phyloP scores from a whole-genome alignment of 1,139 yeast genomes.

The Entelexis sorbosivorans region DNA sequence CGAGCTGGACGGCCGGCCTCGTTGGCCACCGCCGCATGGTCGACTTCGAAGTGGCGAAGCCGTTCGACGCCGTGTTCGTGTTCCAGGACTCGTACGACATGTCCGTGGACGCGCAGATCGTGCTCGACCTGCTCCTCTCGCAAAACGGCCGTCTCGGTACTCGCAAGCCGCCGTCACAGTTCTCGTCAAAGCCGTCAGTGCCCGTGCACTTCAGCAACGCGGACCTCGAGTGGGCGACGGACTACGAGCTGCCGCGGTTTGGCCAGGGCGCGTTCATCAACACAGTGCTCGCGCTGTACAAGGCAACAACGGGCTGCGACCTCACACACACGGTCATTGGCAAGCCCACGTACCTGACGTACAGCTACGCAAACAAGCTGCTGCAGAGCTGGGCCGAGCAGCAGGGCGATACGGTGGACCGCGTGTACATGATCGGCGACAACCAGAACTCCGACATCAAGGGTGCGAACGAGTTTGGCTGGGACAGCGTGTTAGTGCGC shows the following conservation, averaged over 20 bases:
- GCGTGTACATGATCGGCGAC: slow-evolving; percentile 85
- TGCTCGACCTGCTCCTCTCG: slow-evolving; percentile 60
- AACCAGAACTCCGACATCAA: slow-evolving; percentile 85
- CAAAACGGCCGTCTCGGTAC: slow-evolving; percentile 60
- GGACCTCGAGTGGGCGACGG: slow-evolving; percentile 87
- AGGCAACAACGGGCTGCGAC: slow-evolving; percentile 40
- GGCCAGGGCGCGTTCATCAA: slow-evolving; percentile 88
- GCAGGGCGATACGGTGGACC: slow-evolving; percentile 36
- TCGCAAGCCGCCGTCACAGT: slow-evolving; percentile 12
- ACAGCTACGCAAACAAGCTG: slow-evolving; percentile 52
- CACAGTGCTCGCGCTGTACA: slow-evolving; percentile 52
- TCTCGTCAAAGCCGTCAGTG: slow-evolving; percentile 41
- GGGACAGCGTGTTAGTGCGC: slow-evolving; percentile 73
- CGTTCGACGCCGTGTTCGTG: slow-evolving; percentile 69
- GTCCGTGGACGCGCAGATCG: slow-evolving; percentile 75
- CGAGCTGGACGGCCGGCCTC: slow-evolving; percentile 37
- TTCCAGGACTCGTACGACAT: slow-evolving; percentile 88
- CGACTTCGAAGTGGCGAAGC: slow-evolving; percentile 33
- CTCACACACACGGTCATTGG: slow-evolving; percentile 61
- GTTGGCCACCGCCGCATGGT: slow-evolving; percentile 9
- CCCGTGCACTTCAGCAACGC: slow-evolving; percentile 81
- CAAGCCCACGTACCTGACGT: slow-evolving; percentile 71
- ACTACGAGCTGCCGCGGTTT: slow-evolving; percentile 64
- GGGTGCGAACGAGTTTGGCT: slow-evolving; percentile 80
- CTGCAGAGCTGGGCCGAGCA: slow-evolving; percentile 32